Evolutionary conservation across 805 yeast genomes (phyloP), one percentile per base, ranked within the genome.

Genomic region (Phaffomyces antillensis): DNA sequence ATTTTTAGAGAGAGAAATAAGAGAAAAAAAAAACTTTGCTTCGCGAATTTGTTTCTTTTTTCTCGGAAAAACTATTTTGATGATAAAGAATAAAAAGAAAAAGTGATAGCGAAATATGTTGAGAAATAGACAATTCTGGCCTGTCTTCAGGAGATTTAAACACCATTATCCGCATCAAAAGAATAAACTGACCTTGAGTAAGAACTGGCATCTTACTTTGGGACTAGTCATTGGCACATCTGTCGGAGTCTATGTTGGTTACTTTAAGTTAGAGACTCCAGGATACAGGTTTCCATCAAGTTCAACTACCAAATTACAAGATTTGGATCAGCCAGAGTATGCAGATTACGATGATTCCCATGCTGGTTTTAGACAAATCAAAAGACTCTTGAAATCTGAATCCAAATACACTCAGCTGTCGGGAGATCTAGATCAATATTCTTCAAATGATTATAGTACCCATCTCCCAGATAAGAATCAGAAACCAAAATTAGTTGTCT

Each of bases 361-460:
- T 13, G 6, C 24, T 10, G 55, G 52, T 0, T 52, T 48, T 18
- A 15, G 30, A n/a, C 41, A 43, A 45, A 52, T 53, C 33, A 52
- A 52, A 24, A 7, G 36, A 8, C 18, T 43, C 20, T 26, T 53
- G 24, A 40, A 41, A 2, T 42, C 49, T 0, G 42, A 39, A n/a
- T 52, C 50, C 4, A 52, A 52, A 37, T 53, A 45, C 34, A 56
- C 77, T 41, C 62, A 61, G 40, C 38, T 45, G 13, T 26, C 40
- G 8, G 42, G 32, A n/a, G 74, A 71, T 32, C 57, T 74, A 30
- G 56, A 63, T 34, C 60, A 69, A 3, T 78, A 74, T 47, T 61
- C 77, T 0, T 79, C 76, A 52, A 64, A 76, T 34, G 72, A 69
- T 48, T 76, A 70, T 50, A 63, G 70, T 23, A 67, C 79, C 5